Evolutionary conservation across 495 filamentous ascomycete genomes (phyloP).

Genomic region (Penicillium waksmanii): DNA sequence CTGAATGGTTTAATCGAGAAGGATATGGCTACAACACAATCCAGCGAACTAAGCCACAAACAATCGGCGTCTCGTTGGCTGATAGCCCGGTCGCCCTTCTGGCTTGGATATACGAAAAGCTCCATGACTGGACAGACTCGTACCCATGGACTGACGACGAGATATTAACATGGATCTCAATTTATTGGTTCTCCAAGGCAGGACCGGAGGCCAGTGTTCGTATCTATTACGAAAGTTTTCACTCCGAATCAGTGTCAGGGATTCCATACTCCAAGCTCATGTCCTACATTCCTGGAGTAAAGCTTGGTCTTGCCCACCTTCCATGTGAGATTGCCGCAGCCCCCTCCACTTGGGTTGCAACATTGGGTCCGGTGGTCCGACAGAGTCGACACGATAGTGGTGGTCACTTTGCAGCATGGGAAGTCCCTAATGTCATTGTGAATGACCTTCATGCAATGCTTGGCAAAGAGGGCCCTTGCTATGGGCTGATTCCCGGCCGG

Average conservation of each 20-base stretch:
- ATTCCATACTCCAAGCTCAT: constrained; percentile 19
- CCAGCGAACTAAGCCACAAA: constrained; percentile 67
- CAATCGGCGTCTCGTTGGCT: constrained; percentile 57
- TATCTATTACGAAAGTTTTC: constrained; percentile 63
- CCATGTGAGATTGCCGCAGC: constrained; percentile 53
- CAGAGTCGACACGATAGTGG: constrained; percentile 56
- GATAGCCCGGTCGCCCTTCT: constrained; percentile 66
- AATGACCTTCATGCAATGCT: constrained; percentile 63
- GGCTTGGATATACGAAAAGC: constrained; percentile 72
- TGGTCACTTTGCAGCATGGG: constrained; percentile 68
- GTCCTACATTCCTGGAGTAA: constrained; percentile 40
- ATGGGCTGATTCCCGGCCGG: constrained; percentile 33
- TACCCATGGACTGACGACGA: constrained; percentile 73
- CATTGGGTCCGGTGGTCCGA: constrained; percentile 57
- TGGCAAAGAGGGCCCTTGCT: constrained; percentile 43
- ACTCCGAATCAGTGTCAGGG: constrained; percentile 17
- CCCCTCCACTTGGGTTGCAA: constrained; percentile 54
- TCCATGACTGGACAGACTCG: constrained; percentile 67
- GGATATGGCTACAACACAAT: constrained; percentile 59
- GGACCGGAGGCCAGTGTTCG: constrained; percentile 58
- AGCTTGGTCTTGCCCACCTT: constrained; percentile 57
- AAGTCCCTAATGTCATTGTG: constrained; percentile 56
- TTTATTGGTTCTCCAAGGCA: constrained; percentile 62
- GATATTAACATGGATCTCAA: constrained; percentile 65
- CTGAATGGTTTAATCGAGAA: constrained; percentile 52